phyloP scores from a whole-genome alignment of 2,329 filamentous ascomycete genomes.

The Colletotrichum viniferum region DNA sequence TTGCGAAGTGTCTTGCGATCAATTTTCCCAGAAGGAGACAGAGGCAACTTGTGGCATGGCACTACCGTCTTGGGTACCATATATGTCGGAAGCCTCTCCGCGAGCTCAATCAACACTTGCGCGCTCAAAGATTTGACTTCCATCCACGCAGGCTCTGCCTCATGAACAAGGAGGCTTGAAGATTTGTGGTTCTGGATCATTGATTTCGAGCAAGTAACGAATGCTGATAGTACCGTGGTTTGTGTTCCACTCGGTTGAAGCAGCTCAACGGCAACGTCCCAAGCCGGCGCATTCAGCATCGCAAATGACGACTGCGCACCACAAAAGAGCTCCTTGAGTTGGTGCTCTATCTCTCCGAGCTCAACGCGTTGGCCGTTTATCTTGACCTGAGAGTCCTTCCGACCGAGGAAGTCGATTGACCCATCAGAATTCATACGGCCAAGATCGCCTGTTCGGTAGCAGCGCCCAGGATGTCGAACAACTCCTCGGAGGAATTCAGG shows the following conservation, averaged over 20 bases:
- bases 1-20: background rate
- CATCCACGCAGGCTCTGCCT: background rate
- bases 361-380: constrained; percentile 24
- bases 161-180: rapidly evolving
- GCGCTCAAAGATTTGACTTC: background rate
- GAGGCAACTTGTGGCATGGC: background rate
- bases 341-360: constrained; percentile 24
- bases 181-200: too few relatives aligned
- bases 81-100: background rate
- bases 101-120: background rate
- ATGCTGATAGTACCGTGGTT: background rate
- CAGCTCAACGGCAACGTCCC: constrained; percentile 3
- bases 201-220: background rate
- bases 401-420: constrained; percentile 10
- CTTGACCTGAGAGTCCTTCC: constrained; percentile 23
- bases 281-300: background rate
- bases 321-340: background rate
- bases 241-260: background rate
- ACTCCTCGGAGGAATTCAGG: background rate
- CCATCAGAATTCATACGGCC: constrained; percentile 16
- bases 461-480: background rate
- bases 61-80: constrained; percentile 14
- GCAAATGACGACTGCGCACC: background rate
- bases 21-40: constrained; percentile 1
- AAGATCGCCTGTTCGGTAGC: constrained; percentile 13